phyloP scores from a whole-genome alignment of 257 asterid species.

The Solanum peruvianum region DNA sequence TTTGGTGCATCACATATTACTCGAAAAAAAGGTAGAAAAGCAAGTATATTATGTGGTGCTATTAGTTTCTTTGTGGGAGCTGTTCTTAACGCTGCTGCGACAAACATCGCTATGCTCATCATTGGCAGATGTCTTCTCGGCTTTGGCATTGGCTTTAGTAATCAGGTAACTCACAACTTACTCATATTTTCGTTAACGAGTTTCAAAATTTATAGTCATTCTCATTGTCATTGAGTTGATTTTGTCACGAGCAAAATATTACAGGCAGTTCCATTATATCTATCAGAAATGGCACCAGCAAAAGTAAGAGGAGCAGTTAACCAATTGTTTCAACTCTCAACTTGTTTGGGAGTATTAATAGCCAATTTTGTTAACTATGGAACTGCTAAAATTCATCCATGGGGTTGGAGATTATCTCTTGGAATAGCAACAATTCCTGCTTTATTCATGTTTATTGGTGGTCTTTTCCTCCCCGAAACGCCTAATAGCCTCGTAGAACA shows the following conservation, averaged over 20 bases:
- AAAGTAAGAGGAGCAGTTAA: conserved; percentile 58
- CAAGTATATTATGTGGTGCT: conserved; percentile 52
- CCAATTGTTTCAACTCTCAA: conserved; percentile 61
- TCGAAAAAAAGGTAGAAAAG: conserved; percentile 42
- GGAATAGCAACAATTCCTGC: conserved; percentile 73
- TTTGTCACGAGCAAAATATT: background rate
- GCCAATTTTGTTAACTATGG: conserved; percentile 62
- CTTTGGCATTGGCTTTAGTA: conserved; percentile 70
- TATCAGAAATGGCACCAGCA: conserved; percentile 85
- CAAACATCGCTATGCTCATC: conserved; percentile 45
- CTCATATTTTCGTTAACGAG: background rate
- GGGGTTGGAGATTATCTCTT: conserved; percentile 79
- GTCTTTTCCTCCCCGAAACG: conserved; percentile 65
- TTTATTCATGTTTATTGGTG: conserved; percentile 42
- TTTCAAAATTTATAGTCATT: background rate
- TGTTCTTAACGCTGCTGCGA: conserved; percentile 40
- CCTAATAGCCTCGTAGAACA: conserved; percentile 74
- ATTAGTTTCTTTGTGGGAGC: conserved; percentile 56
- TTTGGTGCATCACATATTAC: conserved; percentile 54
- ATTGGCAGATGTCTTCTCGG: conserved; percentile 68
- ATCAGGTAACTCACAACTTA: conserved; percentile 32
- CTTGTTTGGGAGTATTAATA: conserved; percentile 49
- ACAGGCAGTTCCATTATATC: conserved; percentile 75
- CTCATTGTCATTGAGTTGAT: background rate
- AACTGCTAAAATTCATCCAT: conserved; percentile 36